phyloP scores from a whole-genome alignment of 2,329 filamentous ascomycete genomes.

The Penicillium italicum region DNA sequence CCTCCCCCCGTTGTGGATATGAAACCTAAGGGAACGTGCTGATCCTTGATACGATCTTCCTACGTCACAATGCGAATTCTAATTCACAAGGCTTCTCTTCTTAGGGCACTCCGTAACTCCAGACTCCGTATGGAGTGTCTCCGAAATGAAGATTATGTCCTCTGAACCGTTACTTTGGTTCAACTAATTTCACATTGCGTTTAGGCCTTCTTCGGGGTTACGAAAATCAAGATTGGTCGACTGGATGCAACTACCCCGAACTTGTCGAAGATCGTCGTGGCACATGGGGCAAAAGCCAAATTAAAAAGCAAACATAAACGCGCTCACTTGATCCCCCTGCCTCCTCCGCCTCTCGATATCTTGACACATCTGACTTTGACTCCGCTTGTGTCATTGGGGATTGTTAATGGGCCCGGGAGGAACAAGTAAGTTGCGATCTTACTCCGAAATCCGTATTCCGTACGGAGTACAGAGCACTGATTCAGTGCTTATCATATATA shows the following conservation, averaged over 20 bases:
- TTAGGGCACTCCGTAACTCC: not conserved
- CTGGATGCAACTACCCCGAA: not conserved
- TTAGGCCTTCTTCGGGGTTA: not conserved
- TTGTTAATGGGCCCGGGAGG: not conserved
- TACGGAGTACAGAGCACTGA: not conserved
- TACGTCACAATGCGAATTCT: not conserved
- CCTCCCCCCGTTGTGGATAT: not conserved
- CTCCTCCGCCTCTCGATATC: slow-evolving; percentile 1
- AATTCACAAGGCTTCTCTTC: not conserved
- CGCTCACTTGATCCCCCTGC: not conserved
- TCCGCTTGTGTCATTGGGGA: slow-evolving; percentile 1
- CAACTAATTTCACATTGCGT: not conserved
- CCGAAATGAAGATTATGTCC: not conserved
- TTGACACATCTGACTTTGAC: slow-evolving; percentile 1
- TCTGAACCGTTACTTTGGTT: not conserved
- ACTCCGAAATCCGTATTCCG: not conserved
- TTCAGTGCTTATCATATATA: not conserved
- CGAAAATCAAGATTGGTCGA: not conserved
- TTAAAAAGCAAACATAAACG: slow-evolving; percentile 3
- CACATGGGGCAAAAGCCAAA: slow-evolving; percentile 3
- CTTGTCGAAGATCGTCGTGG: slow-evolving; percentile 1
- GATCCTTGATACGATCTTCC: not conserved
- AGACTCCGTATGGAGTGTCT: not conserved
- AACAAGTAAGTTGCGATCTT: not conserved
- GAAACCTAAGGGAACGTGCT: not conserved